These are phyloP conservation scores for Leishmania arabica DNA, from an alignment of 208 protist species.

Conservation along the genomic window DNA sequence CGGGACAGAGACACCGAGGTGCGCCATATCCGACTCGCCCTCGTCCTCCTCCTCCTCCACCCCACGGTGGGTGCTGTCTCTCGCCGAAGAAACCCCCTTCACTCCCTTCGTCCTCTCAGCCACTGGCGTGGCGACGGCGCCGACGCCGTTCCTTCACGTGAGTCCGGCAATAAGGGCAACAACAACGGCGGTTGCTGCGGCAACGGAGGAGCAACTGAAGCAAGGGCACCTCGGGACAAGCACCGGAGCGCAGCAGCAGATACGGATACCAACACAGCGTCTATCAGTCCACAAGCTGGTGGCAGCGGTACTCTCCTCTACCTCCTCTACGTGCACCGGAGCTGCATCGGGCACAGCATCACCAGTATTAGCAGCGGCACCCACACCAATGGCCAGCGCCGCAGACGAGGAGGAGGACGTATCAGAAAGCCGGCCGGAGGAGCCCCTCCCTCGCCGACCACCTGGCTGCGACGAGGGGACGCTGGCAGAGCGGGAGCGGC, in stretches of 20 bases:
- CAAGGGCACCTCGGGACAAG: neutral
- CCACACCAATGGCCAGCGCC: neutral
- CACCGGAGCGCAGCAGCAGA: neutral
- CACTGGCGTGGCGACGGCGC: neutral
- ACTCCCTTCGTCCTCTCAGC: constrained; percentile 19
- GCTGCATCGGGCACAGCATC: neutral
- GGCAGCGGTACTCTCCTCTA: neutral
- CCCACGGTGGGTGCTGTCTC: constrained; percentile 20
- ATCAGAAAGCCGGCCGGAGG: neutral
- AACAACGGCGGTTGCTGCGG: neutral
- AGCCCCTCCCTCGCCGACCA: constrained; percentile 23
- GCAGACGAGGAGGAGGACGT: neutral
- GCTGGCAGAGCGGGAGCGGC: constrained; percentile 7
- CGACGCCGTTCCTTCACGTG: neutral
- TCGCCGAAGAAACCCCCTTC: constrained; percentile 34
- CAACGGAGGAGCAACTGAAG: neutral
- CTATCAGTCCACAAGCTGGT: constrained; percentile 3
- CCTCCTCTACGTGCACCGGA: neutral
- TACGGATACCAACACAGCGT: neutral
- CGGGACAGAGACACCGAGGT: neutral
- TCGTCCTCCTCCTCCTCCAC: constrained; percentile 13
- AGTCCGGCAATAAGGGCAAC: neutral
- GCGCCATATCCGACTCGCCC: neutral
- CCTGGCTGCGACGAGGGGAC: neutral
- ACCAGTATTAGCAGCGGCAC: neutral